These are phyloP conservation scores for Pulveroboletus ravenelii DNA, from an alignment of 768 basidiomycete species.

Conservation along the genomic window DNA sequence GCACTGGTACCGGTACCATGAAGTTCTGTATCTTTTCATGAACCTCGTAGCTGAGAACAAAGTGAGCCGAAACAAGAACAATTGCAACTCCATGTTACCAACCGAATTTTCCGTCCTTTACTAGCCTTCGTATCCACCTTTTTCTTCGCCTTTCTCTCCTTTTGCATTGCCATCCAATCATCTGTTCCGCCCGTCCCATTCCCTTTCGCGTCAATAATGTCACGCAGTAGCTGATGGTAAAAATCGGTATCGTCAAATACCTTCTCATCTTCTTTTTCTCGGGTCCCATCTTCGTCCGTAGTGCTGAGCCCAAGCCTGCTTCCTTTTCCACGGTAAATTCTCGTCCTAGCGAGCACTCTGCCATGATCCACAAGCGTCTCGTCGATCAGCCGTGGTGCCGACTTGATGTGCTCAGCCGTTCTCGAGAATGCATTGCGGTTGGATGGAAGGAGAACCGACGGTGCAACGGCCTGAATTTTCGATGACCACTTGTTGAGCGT, in stretches of 20 bases:
- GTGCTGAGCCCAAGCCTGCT: constrained; percentile 36
- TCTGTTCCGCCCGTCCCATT: constrained; percentile 42
- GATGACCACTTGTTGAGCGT: constrained; percentile 93
- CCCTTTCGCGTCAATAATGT: constrained; percentile 74
- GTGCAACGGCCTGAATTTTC: constrained; percentile 91
- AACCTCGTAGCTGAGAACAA: constrained; percentile 67
- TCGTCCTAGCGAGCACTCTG: constrained; percentile 62
- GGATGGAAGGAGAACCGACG: constrained; percentile 65
- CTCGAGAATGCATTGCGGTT: constrained; percentile 68
- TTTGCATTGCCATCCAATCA: constrained; percentile 64
- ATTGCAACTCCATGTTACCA: constrained; percentile 19
- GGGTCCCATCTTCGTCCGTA: constrained; percentile 32
- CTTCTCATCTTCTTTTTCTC: constrained; percentile 38
- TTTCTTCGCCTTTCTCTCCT: constrained; percentile 70
- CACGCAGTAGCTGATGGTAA: constrained; percentile 87
- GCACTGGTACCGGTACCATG: constrained; percentile 78
- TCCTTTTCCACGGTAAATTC: constrained; percentile 47
- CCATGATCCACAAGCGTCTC: constrained; percentile 58
- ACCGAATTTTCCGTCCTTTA: constrained; percentile 92
- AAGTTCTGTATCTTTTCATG: constrained; percentile 97
- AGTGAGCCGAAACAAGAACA: constrained; percentile 1
- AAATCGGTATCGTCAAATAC: constrained; percentile 89
- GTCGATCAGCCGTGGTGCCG: constrained; percentile 72
- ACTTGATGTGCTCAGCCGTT: constrained; percentile 52
- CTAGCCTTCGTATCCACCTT: constrained; percentile 95